These are phyloP conservation scores for Psidium friedrichsthalianum DNA, from an alignment of 345 rosid genomes.

Conservation along the genomic window DNA sequence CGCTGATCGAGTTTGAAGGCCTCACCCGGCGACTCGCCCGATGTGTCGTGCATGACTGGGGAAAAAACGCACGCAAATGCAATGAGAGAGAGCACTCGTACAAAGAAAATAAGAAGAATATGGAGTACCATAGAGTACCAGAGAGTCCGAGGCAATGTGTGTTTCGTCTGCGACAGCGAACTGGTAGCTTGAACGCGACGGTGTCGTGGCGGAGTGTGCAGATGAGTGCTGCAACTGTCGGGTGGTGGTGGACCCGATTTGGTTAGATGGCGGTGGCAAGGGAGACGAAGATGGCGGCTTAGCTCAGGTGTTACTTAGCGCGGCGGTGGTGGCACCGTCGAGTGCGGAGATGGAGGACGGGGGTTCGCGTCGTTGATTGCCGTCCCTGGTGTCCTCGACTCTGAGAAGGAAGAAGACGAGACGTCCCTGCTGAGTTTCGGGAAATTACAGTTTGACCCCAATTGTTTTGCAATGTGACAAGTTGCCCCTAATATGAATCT, in stretches of 20 bases:
- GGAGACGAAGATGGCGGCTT: background rate
- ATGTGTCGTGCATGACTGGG: background rate
- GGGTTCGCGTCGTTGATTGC: background rate
- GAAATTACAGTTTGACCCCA: background rate
- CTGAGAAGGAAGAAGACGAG: background rate
- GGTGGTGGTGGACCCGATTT: background rate
- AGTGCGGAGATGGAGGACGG: background rate
- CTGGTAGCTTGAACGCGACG: background rate
- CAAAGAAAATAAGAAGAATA: no score
- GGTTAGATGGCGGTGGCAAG: background rate
- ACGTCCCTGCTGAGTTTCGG: background rate
- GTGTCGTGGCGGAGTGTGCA: background rate
- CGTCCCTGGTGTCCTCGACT: background rate
- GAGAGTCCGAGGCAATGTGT: background rate
- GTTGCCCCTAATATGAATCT: background rate
- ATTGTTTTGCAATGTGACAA: background rate
- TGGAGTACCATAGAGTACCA: no score
- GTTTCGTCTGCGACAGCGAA: background rate
- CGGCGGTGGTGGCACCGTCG: background rate
- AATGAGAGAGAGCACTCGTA: background rate
- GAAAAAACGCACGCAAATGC: background rate
- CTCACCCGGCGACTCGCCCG: background rate
- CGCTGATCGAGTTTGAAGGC: conserved; percentile 49
- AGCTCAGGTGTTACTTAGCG: background rate
- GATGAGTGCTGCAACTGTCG: background rate